Conservation (phyloP, 441 rosid genomes). For the Gossypium aridum region DNA sequence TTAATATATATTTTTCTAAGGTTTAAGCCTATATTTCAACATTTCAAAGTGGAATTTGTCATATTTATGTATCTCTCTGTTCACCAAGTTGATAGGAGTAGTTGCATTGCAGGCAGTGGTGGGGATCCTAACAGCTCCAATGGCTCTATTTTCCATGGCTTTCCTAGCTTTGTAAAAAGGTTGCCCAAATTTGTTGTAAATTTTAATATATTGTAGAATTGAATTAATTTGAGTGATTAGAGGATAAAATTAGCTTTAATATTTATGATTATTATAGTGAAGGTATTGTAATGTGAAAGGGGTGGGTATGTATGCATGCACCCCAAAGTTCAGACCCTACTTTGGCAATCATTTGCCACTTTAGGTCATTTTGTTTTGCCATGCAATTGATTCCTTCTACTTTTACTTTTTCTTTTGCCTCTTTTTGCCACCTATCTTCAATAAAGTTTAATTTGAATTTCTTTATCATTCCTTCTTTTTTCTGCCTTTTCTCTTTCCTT, state of each 20-base stretch:
- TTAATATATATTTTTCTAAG: not conserved
- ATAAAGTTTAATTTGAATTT: not conserved
- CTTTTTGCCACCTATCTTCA: not conserved
- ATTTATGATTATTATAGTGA: not conserved
- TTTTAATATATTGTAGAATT: not conserved
- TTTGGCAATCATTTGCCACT: constrained; percentile 23
- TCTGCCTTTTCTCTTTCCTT: not conserved
- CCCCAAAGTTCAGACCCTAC: constrained; percentile 19
- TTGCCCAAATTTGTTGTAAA: constrained; percentile 7
- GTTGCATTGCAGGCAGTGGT: constrained; percentile 38
- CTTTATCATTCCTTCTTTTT: not conserved
- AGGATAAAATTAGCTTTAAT: constrained; percentile 31
- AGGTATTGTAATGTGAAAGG: constrained; percentile 11
- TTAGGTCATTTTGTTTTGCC: constrained; percentile 20
- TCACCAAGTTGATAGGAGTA: not conserved
- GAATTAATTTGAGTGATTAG: constrained; percentile 9
- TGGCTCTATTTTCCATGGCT: constrained; percentile 21
- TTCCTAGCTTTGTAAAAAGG: constrained; percentile 20
- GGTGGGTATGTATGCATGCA: not conserved
- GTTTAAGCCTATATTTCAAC: not conserved
- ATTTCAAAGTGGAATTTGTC: not conserved
- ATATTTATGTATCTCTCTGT: not conserved
- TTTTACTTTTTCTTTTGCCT: constrained; percentile 1
- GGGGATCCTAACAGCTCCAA: constrained; percentile 31
- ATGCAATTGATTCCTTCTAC: constrained; percentile 23